Conservation (phyloP, 192 early-diverging fungal genomes). For the Mortierella hygrophila region DNA sequence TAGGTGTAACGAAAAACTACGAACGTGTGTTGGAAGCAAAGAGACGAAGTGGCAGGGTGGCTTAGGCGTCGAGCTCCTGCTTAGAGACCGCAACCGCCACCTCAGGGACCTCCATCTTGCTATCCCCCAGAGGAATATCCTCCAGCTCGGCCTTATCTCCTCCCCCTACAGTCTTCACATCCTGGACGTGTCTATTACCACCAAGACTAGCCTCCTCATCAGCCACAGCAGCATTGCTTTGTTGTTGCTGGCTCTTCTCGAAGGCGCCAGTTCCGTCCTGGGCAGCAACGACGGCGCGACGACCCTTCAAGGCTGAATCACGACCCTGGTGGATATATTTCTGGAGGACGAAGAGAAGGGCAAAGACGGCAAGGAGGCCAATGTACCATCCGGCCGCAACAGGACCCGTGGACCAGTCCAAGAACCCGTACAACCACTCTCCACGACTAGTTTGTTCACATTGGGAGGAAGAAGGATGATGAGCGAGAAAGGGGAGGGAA, state of each 20-base stretch:
- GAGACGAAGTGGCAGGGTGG: background rate
- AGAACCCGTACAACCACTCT: conserved; percentile 49
- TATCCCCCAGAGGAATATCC: background rate
- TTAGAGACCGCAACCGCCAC: background rate
- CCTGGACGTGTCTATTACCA: background rate
- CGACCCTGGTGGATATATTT: conserved; percentile 43
- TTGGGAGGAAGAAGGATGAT: background rate
- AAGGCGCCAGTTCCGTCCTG: conserved; percentile 19
- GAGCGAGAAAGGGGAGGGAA: background rate
- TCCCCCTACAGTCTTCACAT: background rate
- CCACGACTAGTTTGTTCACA: conserved; percentile 19
- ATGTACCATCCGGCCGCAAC: conserved; percentile 46
- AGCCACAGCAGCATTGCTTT: background rate
- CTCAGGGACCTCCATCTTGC: background rate
- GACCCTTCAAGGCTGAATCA: conserved; percentile 9
- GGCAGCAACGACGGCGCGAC: conserved; percentile 17
- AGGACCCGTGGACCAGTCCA: conserved; percentile 45
- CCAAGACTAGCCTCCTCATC: background rate
- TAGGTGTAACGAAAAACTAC: no score
- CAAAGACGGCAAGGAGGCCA: conserved; percentile 32
- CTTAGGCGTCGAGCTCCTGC: background rate
- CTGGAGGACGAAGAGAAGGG: conserved; percentile 36
- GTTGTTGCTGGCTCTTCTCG: conserved; percentile 4
- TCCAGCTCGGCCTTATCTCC: background rate
- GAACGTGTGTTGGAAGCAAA: background rate